phyloP scores from a whole-genome alignment of 441 rosid genomes.

The Metrosideros polymorpha region DNA sequence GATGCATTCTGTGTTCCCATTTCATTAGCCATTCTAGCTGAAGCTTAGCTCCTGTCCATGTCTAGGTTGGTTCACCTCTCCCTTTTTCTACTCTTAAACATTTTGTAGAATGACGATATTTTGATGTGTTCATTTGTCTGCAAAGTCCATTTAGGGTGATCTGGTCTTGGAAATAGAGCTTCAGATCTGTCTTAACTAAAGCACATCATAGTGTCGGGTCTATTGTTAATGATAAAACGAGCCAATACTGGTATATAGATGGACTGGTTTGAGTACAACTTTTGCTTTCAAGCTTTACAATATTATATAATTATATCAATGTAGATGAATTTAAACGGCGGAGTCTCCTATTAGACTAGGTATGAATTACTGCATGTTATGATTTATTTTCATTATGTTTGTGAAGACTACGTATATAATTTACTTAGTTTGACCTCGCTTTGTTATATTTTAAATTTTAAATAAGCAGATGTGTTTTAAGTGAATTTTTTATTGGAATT shows the following conservation, averaged over 20 bases:
- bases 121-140: neutral
- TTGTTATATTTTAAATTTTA: neutral
- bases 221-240: neutral
- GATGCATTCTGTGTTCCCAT: neutral
- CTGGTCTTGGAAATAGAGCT: neutral
- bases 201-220: neutral
- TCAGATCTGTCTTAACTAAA: neutral
- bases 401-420: neutral
- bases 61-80: neutral
- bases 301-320: neutral
- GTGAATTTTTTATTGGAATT: neutral
- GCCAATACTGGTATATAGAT: neutral
- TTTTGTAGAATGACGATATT: neutral
- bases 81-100: neutral
- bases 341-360: neutral
- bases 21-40: neutral
- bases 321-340: neutral
- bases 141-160: neutral
- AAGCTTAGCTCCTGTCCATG: neutral
- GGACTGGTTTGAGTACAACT: neutral
- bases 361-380: neutral
- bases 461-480: neutral
- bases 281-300: neutral
- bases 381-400: neutral
- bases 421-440: neutral